Percentiles rank a stretch among this genome's conserved stretches.
phyloP scores from a whole-genome alignment of 2,329 filamentous ascomycete species.

The Beauveria rudraprayagi region DNA sequence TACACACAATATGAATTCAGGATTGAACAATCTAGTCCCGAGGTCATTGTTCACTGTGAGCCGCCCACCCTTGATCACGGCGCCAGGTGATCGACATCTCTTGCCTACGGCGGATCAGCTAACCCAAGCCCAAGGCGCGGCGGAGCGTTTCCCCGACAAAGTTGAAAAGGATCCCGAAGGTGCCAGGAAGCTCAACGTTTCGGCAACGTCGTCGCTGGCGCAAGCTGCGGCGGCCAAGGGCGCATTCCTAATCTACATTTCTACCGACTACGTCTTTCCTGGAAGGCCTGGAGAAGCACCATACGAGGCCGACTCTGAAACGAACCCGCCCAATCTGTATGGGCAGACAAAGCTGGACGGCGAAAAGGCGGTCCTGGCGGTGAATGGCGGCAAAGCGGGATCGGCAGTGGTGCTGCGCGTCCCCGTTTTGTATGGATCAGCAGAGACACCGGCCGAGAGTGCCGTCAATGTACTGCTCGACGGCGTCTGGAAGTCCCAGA shows the following conservation, averaged over 20 bases:
- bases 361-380: slow-evolving; percentile 57
- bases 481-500: slow-evolving; percentile 64
- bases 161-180: slow-evolving; percentile 72
- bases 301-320: slow-evolving; percentile 57
- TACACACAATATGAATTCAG: background rate
- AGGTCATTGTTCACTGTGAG: slow-evolving; percentile 75
- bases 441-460: slow-evolving; percentile 63
- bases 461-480: slow-evolving; percentile 79
- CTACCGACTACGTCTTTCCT: slow-evolving; percentile 74
- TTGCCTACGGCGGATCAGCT: background rate
- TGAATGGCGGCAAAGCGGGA: slow-evolving; percentile 43
- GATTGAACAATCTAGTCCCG: slow-evolving; percentile 42
- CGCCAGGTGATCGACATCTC: background rate
- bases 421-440: slow-evolving; percentile 76
- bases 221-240: slow-evolving; percentile 52
- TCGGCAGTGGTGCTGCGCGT: slow-evolving; percentile 67
- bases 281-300: slow-evolving; percentile 73
- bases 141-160: slow-evolving; percentile 80
- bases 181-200: slow-evolving; percentile 66
- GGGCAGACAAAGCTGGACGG: slow-evolving; percentile 55
- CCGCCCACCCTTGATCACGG: background rate
- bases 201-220: slow-evolving; percentile 60
- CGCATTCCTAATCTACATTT: slow-evolving; percentile 67
- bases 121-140: slow-evolving; percentile 52
- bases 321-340: slow-evolving; percentile 70